These are phyloP conservation scores for Leccinum variicolor DNA, from an alignment of 768 basidiomycete species.

Conservation along the genomic window DNA sequence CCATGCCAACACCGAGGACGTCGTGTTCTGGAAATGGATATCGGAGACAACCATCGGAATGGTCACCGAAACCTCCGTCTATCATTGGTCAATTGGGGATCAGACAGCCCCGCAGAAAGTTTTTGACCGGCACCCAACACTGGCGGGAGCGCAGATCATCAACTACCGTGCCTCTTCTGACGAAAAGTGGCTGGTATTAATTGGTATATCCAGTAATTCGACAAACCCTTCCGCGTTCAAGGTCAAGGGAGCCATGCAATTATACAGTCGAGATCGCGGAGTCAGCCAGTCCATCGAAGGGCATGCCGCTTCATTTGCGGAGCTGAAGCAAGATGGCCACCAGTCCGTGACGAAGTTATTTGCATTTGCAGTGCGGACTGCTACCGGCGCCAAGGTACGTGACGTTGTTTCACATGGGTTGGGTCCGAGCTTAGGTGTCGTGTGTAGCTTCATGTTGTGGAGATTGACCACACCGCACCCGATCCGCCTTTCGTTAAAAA, in stretches of 20 bases:
- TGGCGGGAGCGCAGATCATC: slow-evolving; percentile 94
- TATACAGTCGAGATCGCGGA: slow-evolving; percentile 88
- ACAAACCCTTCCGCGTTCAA: slow-evolving; percentile 96
- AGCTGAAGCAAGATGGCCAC: slow-evolving; percentile 87
- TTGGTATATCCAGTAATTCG: slow-evolving; percentile 91
- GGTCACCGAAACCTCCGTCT: slow-evolving; percentile 92
- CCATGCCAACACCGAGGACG: slow-evolving; percentile 88
- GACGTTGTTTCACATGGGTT: neutral
- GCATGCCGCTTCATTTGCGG: slow-evolving; percentile 95
- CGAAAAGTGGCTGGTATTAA: slow-evolving; percentile 95
- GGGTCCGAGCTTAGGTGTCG: slow-evolving; percentile 7
- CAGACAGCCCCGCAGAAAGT: slow-evolving; percentile 82
- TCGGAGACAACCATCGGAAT: slow-evolving; percentile 88
- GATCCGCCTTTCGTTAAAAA: slow-evolving; percentile 96
- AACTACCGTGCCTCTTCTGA: slow-evolving; percentile 93
- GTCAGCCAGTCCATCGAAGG: slow-evolving; percentile 99
- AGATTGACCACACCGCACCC: slow-evolving; percentile 93
- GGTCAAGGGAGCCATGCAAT: slow-evolving; percentile 97
- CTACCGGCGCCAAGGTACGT: slow-evolving; percentile 94
- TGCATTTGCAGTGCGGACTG: slow-evolving; percentile 91
- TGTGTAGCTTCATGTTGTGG: slow-evolving; percentile 89
- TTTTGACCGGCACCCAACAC: slow-evolving; percentile 95
- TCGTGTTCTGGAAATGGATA: slow-evolving; percentile 99
- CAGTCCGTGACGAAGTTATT: slow-evolving; percentile 87
- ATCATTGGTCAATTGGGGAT: slow-evolving; percentile 84